Evolutionary conservation across 768 basidiomycete genomes (phyloP), one percentile per base, ranked within the genome.

Genomic region (Terana coerulea): DNA sequence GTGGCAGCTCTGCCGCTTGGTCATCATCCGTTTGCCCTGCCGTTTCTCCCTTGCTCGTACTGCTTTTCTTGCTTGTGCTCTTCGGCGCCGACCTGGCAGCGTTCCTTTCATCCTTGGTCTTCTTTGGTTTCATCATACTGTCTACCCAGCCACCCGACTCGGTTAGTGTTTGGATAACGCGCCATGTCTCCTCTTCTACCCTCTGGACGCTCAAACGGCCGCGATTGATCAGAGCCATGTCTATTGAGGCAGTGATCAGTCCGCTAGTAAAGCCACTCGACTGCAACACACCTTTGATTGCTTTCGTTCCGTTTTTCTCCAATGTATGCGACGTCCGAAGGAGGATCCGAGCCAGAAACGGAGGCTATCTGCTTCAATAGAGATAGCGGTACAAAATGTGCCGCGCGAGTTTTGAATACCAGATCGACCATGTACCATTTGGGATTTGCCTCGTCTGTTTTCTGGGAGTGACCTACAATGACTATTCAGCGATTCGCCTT

Each of bases 391-490:
- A 95, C 78, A 47, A 92, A 92, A 69, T 94, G 74, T 26, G 66
- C 58, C 5, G 87, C 77, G 21, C 88, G 81, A 5, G 78, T 71
- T 14, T 67, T 59, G 65, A 95, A 94, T 28, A 76, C 78, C 46
- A 86, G 70, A 59, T 92, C 84, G 30, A 94, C 88, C 94, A 98
- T 98, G 72, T 77, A 94, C 94, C 94, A 98, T 63, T 78, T 89
- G 1, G 94, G 94, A 10, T 82, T 74, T 3, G 76, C 74, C 60
- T 82, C 60, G 50, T 91, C 76, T 2, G 91, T 80, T 81, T 95
- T 95, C 90, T 91, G 60, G 17, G 10, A 12, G 30, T 29, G 34
- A 28, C 12, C 39, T 25, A 25, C 24, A n/a, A n/a, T n/a, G n/a
- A n/a, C n/a, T n/a, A n/a, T n/a, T n/a, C n/a, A 28, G 45, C n/a